These are phyloP conservation scores for Aureobasidium sp. DNA, from an alignment of 2,329 filamentous ascomycete genomes.

Conservation along the genomic window DNA sequence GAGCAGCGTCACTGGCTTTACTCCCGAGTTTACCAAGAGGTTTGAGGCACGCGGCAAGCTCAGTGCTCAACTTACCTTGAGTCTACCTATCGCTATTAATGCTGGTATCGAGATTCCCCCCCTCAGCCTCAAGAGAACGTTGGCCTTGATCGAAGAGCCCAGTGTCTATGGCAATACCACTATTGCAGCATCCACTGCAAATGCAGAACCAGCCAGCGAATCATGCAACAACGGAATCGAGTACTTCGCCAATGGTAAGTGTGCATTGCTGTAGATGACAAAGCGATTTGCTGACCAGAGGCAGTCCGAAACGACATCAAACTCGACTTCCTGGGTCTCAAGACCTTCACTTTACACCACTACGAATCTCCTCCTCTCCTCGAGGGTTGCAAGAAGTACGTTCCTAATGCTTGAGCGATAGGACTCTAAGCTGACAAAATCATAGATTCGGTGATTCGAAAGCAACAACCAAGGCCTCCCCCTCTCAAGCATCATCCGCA, in stretches of 20 bases:
- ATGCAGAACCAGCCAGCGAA: conserved; percentile 4
- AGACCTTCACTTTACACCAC: conserved; percentile 10
- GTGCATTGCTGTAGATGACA: too few relatives aligned
- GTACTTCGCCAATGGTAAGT: conserved; percentile 15
- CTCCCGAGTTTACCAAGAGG: conserved; percentile 2
- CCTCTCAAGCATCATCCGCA: too few relatives aligned
- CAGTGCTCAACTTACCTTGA: background rate
- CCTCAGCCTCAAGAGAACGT: conserved; percentile 4
- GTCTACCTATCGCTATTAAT: conserved; percentile 9
- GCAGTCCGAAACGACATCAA: conserved; percentile 17
- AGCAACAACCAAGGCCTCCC: too few relatives aligned
- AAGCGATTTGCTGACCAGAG: background rate
- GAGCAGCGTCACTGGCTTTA: background rate
- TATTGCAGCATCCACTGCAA: conserved; percentile 4
- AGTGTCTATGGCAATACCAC: conserved; percentile 16
- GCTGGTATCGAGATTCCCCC: conserved; percentile 9
- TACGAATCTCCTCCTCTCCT: conserved; percentile 14
- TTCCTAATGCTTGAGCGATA: background rate
- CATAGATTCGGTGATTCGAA: too few relatives aligned
- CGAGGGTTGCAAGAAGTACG: conserved; percentile 10
- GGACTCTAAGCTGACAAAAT: too few relatives aligned
- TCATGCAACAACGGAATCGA: conserved; percentile 17
- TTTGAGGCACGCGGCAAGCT: conserved; percentile 15
- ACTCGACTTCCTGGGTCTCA: conserved; percentile 10
- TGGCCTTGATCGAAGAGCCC: conserved; percentile 10